phyloP scores from a whole-genome alignment of 148 eudicot genomes.

The Hydrangea macrophylla region DNA sequence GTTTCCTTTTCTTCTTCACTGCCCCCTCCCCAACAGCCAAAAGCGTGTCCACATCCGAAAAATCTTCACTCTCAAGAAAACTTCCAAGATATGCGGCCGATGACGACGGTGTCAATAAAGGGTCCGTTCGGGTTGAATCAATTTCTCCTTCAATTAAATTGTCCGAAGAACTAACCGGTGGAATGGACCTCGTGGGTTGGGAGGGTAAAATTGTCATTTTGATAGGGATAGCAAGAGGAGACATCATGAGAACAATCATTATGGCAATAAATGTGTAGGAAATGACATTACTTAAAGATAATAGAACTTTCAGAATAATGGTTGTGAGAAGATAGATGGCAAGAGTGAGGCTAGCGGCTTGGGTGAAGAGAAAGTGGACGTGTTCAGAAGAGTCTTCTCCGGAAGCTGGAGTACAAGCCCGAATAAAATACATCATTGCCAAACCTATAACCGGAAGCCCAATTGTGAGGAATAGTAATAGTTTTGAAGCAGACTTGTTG shows the following conservation, averaged over 20 bases:
- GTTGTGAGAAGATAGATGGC: conserved; percentile 68
- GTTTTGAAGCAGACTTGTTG: conserved; percentile 47
- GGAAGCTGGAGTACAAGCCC: conserved; percentile 79
- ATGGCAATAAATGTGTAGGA: conserved; percentile 50
- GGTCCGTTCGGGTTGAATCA: conserved; percentile 29
- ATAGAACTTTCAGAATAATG: conserved; percentile 37
- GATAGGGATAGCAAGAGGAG: conserved; percentile 81
- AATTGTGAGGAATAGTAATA: conserved; percentile 56
- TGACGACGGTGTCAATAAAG: conserved; percentile 42
- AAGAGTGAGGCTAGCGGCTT: conserved; percentile 60
- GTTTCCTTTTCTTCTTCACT: conserved; percentile 70
- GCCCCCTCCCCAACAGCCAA: conserved; percentile 87
- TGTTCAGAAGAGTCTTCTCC: conserved; percentile 66
- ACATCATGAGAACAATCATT: conserved; percentile 70
- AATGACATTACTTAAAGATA: conserved; percentile 37
- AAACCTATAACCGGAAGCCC: conserved; percentile 72
- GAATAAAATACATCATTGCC: conserved; percentile 65
- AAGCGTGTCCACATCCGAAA: conserved; percentile 61
- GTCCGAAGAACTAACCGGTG: conserved; percentile 38
- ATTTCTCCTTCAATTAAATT: conserved; percentile 22
- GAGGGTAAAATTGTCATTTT: conserved; percentile 87
- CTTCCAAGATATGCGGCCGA: conserved; percentile 35
- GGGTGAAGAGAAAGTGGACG: conserved; percentile 69
- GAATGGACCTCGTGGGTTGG: conserved; percentile 18
- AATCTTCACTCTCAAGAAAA: conserved; percentile 49